These are phyloP conservation scores for Pueraria montana DNA, from an alignment of 306 rosid genomes.

Conservation along the genomic window DNA sequence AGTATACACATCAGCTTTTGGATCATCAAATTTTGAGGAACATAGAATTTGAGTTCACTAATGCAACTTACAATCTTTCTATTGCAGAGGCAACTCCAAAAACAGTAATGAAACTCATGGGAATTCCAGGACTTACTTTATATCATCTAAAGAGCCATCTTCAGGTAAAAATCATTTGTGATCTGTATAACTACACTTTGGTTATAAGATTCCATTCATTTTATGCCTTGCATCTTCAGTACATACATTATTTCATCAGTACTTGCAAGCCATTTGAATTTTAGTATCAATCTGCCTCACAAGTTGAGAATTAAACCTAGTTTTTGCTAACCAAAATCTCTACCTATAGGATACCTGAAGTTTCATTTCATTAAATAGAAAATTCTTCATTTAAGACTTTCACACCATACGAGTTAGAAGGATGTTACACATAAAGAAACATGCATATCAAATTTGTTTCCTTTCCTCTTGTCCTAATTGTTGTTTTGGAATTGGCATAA, in stretches of 20 bases:
- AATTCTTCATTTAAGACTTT: slow-evolving; percentile 1
- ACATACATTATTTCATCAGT: slow-evolving; percentile 8
- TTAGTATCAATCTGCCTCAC: background rate
- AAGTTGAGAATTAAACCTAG: slow-evolving; percentile 7
- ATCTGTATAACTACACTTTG: background rate
- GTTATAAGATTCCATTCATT: slow-evolving; percentile 15
- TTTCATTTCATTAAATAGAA: background rate
- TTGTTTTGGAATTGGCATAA: slow-evolving; percentile 9
- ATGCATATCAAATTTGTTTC: background rate
- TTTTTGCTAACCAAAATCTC: slow-evolving; percentile 1
- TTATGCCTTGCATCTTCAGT: background rate
- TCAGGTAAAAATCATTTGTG: slow-evolving; percentile 67
- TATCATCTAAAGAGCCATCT: slow-evolving; percentile 98
- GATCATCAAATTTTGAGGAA: slow-evolving; percentile 8
- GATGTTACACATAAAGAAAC: slow-evolving; percentile 3
- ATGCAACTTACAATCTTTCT: slow-evolving; percentile 43
- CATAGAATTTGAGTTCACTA: slow-evolving; percentile 42
- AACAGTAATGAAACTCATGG: slow-evolving; percentile 98
- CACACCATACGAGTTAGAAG: background rate
- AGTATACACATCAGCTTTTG: slow-evolving; percentile 48
- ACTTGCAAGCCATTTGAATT: slow-evolving; percentile 18
- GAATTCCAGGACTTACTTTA: slow-evolving; percentile 91
- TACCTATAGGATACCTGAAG: background rate
- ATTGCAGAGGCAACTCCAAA: slow-evolving; percentile 96
- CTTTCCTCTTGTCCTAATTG: slow-evolving; percentile 3